Evolutionary conservation across 352 stramenopile genomes (phyloP).

Genomic region (Pythium biforme): DNA sequence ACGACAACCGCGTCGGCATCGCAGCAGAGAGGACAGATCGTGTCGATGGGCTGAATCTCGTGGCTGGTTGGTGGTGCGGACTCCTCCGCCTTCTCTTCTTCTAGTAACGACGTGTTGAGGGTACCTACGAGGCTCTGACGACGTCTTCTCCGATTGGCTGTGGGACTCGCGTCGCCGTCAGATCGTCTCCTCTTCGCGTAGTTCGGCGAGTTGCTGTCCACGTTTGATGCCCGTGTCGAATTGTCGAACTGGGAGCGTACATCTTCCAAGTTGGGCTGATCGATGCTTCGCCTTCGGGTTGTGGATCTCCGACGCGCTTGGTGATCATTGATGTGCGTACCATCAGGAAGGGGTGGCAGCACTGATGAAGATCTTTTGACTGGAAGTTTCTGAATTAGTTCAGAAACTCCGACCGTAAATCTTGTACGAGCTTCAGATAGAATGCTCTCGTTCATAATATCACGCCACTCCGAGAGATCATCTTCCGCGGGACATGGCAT

Average conservation of each 20-base stretch:
- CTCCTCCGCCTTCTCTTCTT: conserved; percentile 17
- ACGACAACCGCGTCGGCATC: conserved; percentile 39
- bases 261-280: conserved; percentile 18
- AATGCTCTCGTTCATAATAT: conserved; percentile 1
- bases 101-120: conserved; percentile 4
- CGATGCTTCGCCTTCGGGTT: conserved; percentile 17
- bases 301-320: neutral
- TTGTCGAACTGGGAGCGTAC: conserved; percentile 2
- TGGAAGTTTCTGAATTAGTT: neutral
- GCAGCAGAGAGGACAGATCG: conserved; percentile 48
- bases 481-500: conserved; percentile 4
- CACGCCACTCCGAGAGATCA: conserved; percentile 1
- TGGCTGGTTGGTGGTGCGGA: neutral
- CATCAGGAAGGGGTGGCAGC: neutral
- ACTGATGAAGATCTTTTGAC: neutral
- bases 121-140: conserved; percentile 25
- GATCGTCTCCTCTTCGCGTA: conserved; percentile 5
- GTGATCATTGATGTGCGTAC: neutral
- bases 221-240: neutral
- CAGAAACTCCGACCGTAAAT: neutral
- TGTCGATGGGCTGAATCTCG: conserved; percentile 6
- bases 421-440: neutral
- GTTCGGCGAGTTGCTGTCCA: neutral
- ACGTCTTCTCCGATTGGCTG: conserved; percentile 8
- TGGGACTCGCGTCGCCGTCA: conserved; percentile 4